Base-by-base conservation (phyloP, 2,329 filamentous ascomycete genomes). In the Colletotrichum sp. region DNA sequence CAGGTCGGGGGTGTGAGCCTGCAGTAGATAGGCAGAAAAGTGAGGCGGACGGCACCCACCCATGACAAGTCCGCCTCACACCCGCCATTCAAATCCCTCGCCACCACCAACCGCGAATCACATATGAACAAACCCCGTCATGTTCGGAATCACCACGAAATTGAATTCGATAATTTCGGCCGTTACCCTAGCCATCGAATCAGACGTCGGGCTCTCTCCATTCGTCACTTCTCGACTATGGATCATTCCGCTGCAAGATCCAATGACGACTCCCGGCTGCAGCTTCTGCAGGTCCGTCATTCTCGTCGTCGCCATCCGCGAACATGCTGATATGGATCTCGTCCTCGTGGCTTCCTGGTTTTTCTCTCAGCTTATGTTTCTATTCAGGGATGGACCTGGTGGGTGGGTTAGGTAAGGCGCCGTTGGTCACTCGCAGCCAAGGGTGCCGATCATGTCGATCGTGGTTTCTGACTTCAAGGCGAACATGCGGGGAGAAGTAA, bases 41-140 rank as follows among this genome's bases (percentile, higher is more conserved):
- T 77, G 77, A 78, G 77, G 77, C 77, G 75, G 57, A 77, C 77
- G 75, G 63, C 71, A 55, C 52, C 66, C 68, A 67, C 60, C 74
- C 74, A 61, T 65, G 64, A 61, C 69, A 68, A 60, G 76, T 63
- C 34, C 72, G 77, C 75, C 77, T 75, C 76, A 75, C 61, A 21
- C 52, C 65, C 63, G 32, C 48, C 67, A 43, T 15, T 52, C 43
- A 52, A 55, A 64, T 63, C 61, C 71, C 61, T 64, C 36, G 66
- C 68, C 67, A 67, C 58, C 61, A 36, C 32, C 30, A 52, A 66
- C 58, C 66, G 12, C 68, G 69, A 76, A 67, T 74, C 69, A 76
- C 36, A 16, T 21, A 21, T 21, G 69, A 32, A 15, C 13, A 30
- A 34, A 60, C 38, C 24, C 10, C 24, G 16, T 48, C 36, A 30